Base-by-base conservation (phyloP, 805 yeast genomes). In the Candida methanosorbosa region DNA sequence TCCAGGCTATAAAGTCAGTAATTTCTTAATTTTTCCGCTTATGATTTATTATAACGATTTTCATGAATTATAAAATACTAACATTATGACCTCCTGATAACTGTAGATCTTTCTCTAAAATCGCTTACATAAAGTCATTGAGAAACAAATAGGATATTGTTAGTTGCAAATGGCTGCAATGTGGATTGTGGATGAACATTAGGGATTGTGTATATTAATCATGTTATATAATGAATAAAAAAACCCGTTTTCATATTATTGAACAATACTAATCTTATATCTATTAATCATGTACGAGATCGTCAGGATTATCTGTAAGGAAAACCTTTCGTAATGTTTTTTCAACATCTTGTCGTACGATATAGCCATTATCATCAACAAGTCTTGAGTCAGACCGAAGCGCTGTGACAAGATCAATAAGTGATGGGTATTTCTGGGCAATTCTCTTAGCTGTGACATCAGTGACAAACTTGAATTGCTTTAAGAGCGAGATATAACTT, bases 401-500 rank as follows among this genome's bases (percentile, higher is more conserved):
- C 12, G 27, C 27, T 12, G 6, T 7, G 7, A n/a, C 27, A 5
- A 24, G 11, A n/a, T 11, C 6, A 8, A n/a, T 8, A 9, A 24
- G 11, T 6, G 27, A 12, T 3, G 63, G 56, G 42, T 70, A 69
- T 28, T 56, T 57, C 13, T 57, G 46, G 21, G 59, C 54, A 2
- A 79, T 55, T 16, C 64, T 58, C 30, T 67, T 66, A 0, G 78
- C 70, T 35, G 68, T 68, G 3, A 65, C 49, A 9, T 63, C 66
- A 2, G 82, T 77, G 67, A 81, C 66, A 41, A 66, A 59, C 36
- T 72, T 75, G 42, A 81, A 66, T 37, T 78, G 79, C 34, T 68
- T 64, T 19, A 81, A 42, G 36, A 76, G 64, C 42, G 70, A 69
- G 4, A 64, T 41, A 43, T 64, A 70, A 0, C 76, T 66, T 29